Percentiles rank a stretch among this genome's conserved stretches.
These are phyloP conservation scores for Melampsora larici-populina DNA, from an alignment of 1,284 basidiomycete genomes.

Conservation along the genomic window DNA sequence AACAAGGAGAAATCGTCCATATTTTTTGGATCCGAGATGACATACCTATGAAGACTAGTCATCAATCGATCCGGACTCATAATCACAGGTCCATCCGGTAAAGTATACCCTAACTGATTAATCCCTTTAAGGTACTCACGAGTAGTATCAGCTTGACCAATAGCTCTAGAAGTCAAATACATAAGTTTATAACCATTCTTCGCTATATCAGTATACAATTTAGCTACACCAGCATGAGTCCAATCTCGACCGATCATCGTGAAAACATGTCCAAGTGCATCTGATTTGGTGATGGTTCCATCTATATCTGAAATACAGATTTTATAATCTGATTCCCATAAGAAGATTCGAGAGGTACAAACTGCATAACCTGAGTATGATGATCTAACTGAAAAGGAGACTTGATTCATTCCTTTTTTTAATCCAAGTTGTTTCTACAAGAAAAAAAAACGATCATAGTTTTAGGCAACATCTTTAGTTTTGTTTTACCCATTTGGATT, in stretches of 20 bases:
- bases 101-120: slow-evolving; percentile 88
- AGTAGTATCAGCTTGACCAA: slow-evolving; percentile 96
- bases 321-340: slow-evolving; percentile 86
- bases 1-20: too few species aligned
- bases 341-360: slow-evolving; percentile 87
- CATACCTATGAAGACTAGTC: slow-evolving; percentile 83
- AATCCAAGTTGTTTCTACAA: slow-evolving; percentile 73
- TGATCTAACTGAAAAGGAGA: slow-evolving; percentile 81
- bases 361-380: slow-evolving; percentile 81
- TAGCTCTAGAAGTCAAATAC: slow-evolving; percentile 95
- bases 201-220: slow-evolving; percentile 91
- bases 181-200: slow-evolving; percentile 98
- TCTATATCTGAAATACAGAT: slow-evolving; percentile 98
- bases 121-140: slow-evolving; percentile 92
- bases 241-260: slow-evolving; percentile 99
- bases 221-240: slow-evolving; percentile 97
- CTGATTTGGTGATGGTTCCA: slow-evolving; percentile 98
- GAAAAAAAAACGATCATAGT: slow-evolving; percentile 6
- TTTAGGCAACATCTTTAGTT: background rate
- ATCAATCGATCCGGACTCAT: slow-evolving; percentile 98
- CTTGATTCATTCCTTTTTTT: slow-evolving; percentile 81
- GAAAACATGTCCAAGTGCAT: slow-evolving; percentile 94
- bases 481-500: background rate
- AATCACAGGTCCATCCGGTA: slow-evolving; percentile 96
- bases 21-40: too few species aligned